Evolutionary conservation across 2,329 filamentous ascomycete species (phyloP).

Genomic region (Pezicula carpinea): DNA sequence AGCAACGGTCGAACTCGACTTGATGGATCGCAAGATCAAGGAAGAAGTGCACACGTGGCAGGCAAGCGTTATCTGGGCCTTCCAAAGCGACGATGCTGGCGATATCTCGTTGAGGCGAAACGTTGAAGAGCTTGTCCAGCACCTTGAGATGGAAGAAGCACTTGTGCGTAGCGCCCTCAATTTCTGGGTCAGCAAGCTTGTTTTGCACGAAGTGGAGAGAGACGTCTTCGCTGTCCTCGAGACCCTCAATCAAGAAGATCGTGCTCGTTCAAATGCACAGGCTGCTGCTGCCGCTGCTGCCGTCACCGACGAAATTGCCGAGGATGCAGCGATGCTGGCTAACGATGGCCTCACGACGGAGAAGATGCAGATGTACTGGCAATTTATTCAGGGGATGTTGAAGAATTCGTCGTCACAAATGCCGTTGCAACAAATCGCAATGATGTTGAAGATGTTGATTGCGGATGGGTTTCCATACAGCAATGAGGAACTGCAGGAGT

Average conservation of each 20-base stretch:
- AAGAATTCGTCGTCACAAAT: slow-evolving; percentile 81
- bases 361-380: slow-evolving; percentile 72
- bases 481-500: slow-evolving; percentile 79
- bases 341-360: slow-evolving; percentile 59
- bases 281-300: slow-evolving; percentile 12
- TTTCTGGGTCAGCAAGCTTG: slow-evolving; percentile 67
- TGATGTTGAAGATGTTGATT: slow-evolving; percentile 94
- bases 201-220: slow-evolving; percentile 52
- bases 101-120: slow-evolving; percentile 31
- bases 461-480: slow-evolving; percentile 85
- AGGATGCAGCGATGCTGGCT: slow-evolving; percentile 24
- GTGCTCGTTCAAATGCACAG: slow-evolving; percentile 24
- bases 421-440: slow-evolving; percentile 74
- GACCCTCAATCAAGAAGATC: slow-evolving; percentile 42
- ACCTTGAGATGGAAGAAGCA: slow-evolving; percentile 68
- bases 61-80: slow-evolving; percentile 82
- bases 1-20: slow-evolving; percentile 73
- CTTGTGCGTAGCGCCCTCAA: slow-evolving; percentile 61
- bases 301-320: slow-evolving; percentile 15
- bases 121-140: slow-evolving; percentile 47
- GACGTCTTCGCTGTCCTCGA: slow-evolving; percentile 67
- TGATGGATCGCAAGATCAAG: slow-evolving; percentile 72
- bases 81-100: slow-evolving; percentile 43
- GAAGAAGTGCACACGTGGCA: slow-evolving; percentile 79
- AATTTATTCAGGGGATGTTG: slow-evolving; percentile 92